Percentiles rank a stretch among this genome's conserved stretches.
These are phyloP conservation scores for Wickerhamiella parazyma DNA, from an alignment of 805 yeast species.

Conservation along the genomic window DNA sequence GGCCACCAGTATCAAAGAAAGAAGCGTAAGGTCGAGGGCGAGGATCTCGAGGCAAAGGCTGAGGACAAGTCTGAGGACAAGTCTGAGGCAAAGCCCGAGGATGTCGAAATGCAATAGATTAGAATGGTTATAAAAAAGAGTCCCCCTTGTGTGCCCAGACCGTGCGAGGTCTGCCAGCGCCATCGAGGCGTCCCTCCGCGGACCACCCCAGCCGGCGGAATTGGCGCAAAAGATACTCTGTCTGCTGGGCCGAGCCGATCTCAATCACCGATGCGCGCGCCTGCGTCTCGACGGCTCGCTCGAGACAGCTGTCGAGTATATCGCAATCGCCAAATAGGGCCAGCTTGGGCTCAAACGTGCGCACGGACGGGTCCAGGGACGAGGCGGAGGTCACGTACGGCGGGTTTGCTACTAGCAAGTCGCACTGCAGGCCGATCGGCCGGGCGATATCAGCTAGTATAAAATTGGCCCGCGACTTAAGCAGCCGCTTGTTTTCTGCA, in stretches of 20 bases:
- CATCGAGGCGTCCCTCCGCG: slow-evolving; percentile 15
- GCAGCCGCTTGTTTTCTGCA: slow-evolving; percentile 8
- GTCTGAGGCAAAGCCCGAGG: too few species aligned
- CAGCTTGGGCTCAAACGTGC: slow-evolving; percentile 53
- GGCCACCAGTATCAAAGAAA: slow-evolving; percentile 23
- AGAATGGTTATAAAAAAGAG: background rate
- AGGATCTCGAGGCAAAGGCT: background rate
- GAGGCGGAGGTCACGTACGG: slow-evolving; percentile 56
- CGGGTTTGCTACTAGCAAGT: slow-evolving; percentile 71
- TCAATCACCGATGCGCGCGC: slow-evolving; percentile 62
- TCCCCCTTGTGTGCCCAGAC: slow-evolving; percentile 17
- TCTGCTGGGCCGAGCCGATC: slow-evolving; percentile 53
- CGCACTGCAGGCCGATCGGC: slow-evolving; percentile 21
- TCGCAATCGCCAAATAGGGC: slow-evolving; percentile 74
- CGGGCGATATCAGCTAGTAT: slow-evolving; percentile 7
- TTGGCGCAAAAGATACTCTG: slow-evolving; percentile 27
- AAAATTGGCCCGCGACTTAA: slow-evolving; percentile 10
- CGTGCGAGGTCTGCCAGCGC: slow-evolving; percentile 17
- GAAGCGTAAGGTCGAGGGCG: slow-evolving; percentile 7
- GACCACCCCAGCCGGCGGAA: slow-evolving; percentile 32
- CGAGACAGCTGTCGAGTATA: slow-evolving; percentile 47
- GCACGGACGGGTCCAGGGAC: slow-evolving; percentile 44
- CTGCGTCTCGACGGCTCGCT: slow-evolving; percentile 29
- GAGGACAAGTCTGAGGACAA: background rate
- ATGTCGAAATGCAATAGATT: background rate